phyloP scores from a whole-genome alignment of 176 grass and related monocot genomes.

The Aechmea fasciata region DNA sequence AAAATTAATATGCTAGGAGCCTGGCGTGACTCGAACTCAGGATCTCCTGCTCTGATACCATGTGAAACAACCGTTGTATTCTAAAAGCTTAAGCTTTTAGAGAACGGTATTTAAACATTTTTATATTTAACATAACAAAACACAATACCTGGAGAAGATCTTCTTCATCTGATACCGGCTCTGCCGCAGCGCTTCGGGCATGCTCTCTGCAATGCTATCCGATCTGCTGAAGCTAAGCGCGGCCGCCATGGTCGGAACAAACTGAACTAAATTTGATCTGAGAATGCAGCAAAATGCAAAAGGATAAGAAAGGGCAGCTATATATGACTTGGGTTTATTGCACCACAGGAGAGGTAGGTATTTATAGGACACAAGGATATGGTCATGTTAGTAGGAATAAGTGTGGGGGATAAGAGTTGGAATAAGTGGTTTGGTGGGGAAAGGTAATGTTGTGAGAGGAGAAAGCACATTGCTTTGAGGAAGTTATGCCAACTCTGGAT shows the following conservation, averaged over 20 bases:
- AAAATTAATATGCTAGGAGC: no score
- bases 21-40: no score
- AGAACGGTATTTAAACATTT: no score
- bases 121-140: no score
- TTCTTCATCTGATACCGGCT: slow-evolving; percentile 98
- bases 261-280: background rate
- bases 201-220: slow-evolving; percentile 75
- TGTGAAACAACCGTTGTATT: no score
- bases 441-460: slow-evolving; percentile 17
- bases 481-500: slow-evolving; percentile 48
- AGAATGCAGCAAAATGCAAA: background rate
- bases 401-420: slow-evolving; percentile 35
- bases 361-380: slow-evolving; percentile 57
- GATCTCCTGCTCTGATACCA: no score
- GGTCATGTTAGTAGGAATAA: slow-evolving; percentile 16
- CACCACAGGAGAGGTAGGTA: slow-evolving; percentile 9
- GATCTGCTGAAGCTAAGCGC: slow-evolving; percentile 61
- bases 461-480: slow-evolving; percentile 50
- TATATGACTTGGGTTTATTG: slow-evolving; percentile 11
- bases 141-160: slow-evolving; percentile 57
- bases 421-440: slow-evolving; percentile 24
- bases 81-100: no score
- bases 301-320: no score
- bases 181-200: slow-evolving; percentile 71
- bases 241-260: slow-evolving; percentile 32